Percentiles rank a stretch among this genome's conserved stretches.
Evolutionary conservation across 257 asterid genomes (phyloP).

Genomic region (Catharanthus roseus): DNA sequence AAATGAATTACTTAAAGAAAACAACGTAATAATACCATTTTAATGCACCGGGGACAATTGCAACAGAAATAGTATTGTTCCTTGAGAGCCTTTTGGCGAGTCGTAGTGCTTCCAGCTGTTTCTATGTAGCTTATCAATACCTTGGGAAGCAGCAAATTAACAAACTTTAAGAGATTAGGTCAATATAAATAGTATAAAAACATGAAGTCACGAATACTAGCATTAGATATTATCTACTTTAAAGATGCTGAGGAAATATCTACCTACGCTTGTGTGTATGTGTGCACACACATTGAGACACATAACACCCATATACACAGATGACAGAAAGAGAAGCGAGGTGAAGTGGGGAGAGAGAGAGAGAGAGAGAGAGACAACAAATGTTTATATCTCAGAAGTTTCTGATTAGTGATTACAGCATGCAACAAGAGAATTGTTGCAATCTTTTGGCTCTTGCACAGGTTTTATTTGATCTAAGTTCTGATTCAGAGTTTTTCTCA

Average conservation of each 20-base stretch:
- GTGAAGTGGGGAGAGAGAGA: background rate
- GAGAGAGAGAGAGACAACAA: background rate
- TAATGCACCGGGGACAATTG: constrained; percentile 67
- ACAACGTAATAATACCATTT: constrained; percentile 39
- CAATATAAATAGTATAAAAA: background rate
- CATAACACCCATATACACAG: no score
- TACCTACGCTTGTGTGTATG: background rate
- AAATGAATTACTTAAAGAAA: constrained; percentile 5
- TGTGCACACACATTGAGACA: background rate
- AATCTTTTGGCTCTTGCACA: background rate
- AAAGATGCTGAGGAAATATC: background rate
- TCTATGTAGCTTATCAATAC: constrained; percentile 86
- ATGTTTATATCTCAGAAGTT: background rate
- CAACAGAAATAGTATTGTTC: constrained; percentile 89
- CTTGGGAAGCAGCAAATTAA: constrained; percentile 27
- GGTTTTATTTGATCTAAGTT: background rate
- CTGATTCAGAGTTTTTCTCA: background rate
- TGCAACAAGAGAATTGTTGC: background rate
- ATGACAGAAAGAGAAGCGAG: no score
- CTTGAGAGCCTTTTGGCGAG: constrained; percentile 84
- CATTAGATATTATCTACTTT: background rate
- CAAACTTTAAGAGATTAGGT: background rate
- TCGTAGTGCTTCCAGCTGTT: constrained; percentile 85
- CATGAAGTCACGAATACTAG: background rate
- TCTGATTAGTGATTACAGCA: background rate